Conservation (phyloP, 1,284 basidiomycete species). For the Tylopilus sp. region DNA sequence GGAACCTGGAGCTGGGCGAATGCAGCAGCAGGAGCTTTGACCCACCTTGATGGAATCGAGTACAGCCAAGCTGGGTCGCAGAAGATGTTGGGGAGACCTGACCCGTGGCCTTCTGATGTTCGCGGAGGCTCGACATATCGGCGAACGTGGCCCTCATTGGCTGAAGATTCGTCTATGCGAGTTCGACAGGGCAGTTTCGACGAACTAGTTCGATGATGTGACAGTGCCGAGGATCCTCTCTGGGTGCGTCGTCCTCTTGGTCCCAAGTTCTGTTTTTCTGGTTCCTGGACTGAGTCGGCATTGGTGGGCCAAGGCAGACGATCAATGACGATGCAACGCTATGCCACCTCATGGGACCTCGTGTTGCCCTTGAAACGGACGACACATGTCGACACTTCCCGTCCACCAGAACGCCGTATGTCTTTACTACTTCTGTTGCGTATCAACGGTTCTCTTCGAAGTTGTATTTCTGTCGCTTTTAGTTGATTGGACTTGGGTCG, state of each 20-base stretch:
- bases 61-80: constrained; percentile 64
- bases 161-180: constrained; percentile 93
- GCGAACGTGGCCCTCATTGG: constrained; percentile 77
- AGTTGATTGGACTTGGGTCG: too few relatives aligned
- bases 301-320: constrained; percentile 94
- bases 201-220: constrained; percentile 85
- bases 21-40: constrained; percentile 50
- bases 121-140: constrained; percentile 77
- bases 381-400: constrained; percentile 76
- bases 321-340: constrained; percentile 98
- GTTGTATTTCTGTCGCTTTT: too few relatives aligned
- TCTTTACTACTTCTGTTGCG: too few relatives aligned
- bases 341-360: constrained; percentile 87
- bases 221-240: constrained; percentile 84
- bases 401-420: constrained; percentile 99
- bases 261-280: constrained; percentile 3
- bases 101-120: constrained; percentile 89
- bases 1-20: constrained; percentile 38
- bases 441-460: too few relatives aligned
- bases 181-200: constrained; percentile 91
- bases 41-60: constrained; percentile 56
- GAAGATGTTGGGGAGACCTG: constrained; percentile 67
- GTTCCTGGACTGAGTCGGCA: constrained; percentile 47
- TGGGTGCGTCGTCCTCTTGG: constrained; percentile 41
- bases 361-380: constrained; percentile 69